phyloP scores from a whole-genome alignment of 1,284 basidiomycete genomes.

The Rhizopogon parksii region DNA sequence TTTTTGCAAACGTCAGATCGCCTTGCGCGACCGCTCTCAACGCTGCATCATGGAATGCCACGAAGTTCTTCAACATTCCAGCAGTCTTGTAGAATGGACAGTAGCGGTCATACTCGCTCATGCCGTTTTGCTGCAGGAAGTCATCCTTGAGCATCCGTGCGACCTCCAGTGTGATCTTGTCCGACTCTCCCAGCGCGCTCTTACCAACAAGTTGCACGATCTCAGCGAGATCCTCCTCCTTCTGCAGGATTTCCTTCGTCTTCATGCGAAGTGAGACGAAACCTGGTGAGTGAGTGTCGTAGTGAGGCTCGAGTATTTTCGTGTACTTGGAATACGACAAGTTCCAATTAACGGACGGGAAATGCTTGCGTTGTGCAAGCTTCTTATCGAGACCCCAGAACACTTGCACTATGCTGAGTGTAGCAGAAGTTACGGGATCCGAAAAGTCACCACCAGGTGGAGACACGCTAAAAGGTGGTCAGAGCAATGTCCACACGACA shows the following conservation, averaged over 20 bases:
- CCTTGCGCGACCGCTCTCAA: constrained; percentile 79
- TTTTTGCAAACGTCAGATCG: constrained; percentile 88
- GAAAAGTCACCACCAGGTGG: constrained; percentile 99
- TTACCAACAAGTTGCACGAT: constrained; percentile 99
- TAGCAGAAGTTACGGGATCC: constrained; percentile 96
- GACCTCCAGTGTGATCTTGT: constrained; percentile 98
- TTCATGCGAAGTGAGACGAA: constrained; percentile 90
- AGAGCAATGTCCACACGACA: constrained; percentile 6
- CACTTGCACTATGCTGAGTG: constrained; percentile 97
- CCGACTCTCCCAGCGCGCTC: constrained; percentile 92
- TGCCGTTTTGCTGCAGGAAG: constrained; percentile 98
- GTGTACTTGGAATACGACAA: constrained; percentile 98
- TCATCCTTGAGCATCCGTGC: constrained; percentile 98
- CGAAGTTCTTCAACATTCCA: constrained; percentile 94
- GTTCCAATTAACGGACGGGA: constrained; percentile 99
- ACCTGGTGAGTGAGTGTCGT: constrained; percentile 85
- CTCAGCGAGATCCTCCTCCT: constrained; percentile 97
- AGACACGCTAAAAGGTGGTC: constrained; percentile 63
- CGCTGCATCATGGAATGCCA: constrained; percentile 89
- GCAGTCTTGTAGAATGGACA: constrained; percentile 99
- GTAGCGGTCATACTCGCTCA: constrained; percentile 95
- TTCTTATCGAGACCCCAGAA: constrained; percentile 98
- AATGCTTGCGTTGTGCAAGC: constrained; percentile 95
- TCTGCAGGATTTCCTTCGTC: constrained; percentile 96
- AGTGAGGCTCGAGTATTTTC: constrained; percentile 90